phyloP scores from a whole-genome alignment of 2,329 filamentous ascomycete species.

The Metarhizium rileyi region DNA sequence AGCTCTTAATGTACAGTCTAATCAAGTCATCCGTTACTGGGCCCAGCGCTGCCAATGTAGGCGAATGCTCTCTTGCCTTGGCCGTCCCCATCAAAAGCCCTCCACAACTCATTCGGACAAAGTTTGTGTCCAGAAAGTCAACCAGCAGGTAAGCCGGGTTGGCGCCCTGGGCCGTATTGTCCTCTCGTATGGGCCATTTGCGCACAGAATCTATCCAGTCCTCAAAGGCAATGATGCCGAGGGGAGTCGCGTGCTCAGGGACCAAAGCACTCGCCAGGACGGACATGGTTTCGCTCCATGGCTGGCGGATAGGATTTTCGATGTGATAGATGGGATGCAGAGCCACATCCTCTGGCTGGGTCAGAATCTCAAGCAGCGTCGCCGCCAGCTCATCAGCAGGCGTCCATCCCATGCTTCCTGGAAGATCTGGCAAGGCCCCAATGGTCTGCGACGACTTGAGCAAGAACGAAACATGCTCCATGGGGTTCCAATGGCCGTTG shows the following conservation, averaged over 20 bases:
- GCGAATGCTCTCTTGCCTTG: too few species aligned
- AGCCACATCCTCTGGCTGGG: not conserved
- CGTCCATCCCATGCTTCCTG: conserved; percentile 31
- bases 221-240: not conserved
- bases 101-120: too few species aligned
- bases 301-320: conserved; percentile 11
- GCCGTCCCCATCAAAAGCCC: too few species aligned
- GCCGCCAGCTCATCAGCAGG: conserved; percentile 28
- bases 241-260: not conserved
- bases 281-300: conserved; percentile 7
- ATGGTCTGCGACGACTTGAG: conserved; percentile 39
- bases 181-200: too few species aligned
- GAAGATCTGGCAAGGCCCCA: conserved; percentile 27
- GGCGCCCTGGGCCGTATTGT: too few species aligned
- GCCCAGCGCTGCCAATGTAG: too few species aligned
- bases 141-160: too few species aligned
- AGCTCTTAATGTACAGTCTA: too few species aligned
- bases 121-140: too few species aligned
- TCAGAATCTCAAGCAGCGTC: conserved; percentile 4
- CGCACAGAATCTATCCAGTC: conserved; percentile 1
- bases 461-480: conserved; percentile 39
- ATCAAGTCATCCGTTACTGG: too few species aligned
- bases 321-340: conserved; percentile 10
- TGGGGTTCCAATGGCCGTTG: conserved; percentile 44
- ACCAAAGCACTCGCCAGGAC: not conserved